phyloP scores from a whole-genome alignment of 2,329 filamentous ascomycete species.

The Colletotrichum siamense region DNA sequence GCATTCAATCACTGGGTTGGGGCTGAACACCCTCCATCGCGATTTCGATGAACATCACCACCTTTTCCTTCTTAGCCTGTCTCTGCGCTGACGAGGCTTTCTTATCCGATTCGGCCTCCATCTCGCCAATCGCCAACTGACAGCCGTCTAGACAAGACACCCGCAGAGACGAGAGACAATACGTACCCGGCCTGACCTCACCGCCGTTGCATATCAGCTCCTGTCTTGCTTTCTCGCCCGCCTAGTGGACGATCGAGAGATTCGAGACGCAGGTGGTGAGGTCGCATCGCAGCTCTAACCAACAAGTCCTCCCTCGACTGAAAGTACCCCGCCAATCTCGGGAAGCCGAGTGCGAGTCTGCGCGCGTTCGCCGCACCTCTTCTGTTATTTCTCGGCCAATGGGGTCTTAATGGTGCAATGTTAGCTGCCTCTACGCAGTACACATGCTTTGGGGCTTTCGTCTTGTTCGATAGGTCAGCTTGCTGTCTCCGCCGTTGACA shows the following conservation, averaged over 20 bases:
- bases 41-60: neutral
- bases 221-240: neutral
- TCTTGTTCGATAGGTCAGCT: neutral
- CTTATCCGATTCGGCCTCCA: neutral
- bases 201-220: conserved; percentile 9
- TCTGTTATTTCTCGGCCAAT: neutral
- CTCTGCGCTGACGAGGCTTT: neutral
- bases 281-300: neutral
- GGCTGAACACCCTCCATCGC: neutral
- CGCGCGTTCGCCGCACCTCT: neutral
- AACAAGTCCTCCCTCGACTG: neutral
- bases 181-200: neutral
- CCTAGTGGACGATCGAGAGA: neutral
- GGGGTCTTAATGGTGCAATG: neutral
- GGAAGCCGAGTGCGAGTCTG: neutral
- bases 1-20: neutral
- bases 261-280: neutral
- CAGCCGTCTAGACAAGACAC: neutral
- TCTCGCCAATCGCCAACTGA: neutral
- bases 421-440: neutral
- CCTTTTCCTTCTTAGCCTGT: neutral
- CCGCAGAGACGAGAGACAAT: neutral
- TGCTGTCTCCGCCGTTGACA: neutral
- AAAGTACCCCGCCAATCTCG: neutral
- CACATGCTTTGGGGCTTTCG: neutral